phyloP scores from a whole-genome alignment of 441 rosid species.

The Corymbia citriodora region DNA sequence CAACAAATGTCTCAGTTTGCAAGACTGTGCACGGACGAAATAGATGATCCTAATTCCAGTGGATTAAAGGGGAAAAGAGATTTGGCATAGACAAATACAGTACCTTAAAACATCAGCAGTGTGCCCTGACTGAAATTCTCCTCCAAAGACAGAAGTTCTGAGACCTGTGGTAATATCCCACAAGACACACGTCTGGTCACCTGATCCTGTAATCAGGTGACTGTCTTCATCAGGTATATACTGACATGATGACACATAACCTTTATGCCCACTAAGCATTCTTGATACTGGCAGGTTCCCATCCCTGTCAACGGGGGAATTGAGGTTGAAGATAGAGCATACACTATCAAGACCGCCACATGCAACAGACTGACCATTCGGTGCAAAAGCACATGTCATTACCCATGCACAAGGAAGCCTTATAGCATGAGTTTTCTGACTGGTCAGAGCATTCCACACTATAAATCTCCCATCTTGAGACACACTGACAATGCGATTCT shows the following conservation, averaged over 20 bases:
- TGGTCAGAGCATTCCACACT: constrained; percentile 94
- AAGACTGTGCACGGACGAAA: not conserved
- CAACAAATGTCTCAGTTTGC: not conserved
- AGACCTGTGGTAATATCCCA: constrained; percentile 97
- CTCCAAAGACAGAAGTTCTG: constrained; percentile 92
- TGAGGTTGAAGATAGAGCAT: constrained; percentile 89
- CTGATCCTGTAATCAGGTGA: constrained; percentile 84
- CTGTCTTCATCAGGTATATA: constrained; percentile 88
- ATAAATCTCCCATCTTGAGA: constrained; percentile 94
- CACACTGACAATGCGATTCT: constrained; percentile 88
- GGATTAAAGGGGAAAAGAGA: not conserved
- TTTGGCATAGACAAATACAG: not conserved
- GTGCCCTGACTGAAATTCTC: constrained; percentile 97
- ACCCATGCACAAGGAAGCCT: constrained; percentile 98
- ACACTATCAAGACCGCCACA: constrained; percentile 96
- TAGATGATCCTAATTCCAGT: not conserved
- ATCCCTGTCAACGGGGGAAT: constrained; percentile 76
- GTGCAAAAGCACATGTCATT: constrained; percentile 98
- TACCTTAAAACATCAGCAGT: constrained; percentile 93
- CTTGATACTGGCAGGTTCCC: constrained; percentile 69
- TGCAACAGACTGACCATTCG: constrained; percentile 88
- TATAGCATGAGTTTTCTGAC: constrained; percentile 95
- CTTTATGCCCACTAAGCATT: constrained; percentile 89
- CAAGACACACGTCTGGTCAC: constrained; percentile 84
- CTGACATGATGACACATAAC: constrained; percentile 88